Evolutionary conservation across 495 filamentous ascomycete species (phyloP).

Genomic region (Penicillium angulare): DNA sequence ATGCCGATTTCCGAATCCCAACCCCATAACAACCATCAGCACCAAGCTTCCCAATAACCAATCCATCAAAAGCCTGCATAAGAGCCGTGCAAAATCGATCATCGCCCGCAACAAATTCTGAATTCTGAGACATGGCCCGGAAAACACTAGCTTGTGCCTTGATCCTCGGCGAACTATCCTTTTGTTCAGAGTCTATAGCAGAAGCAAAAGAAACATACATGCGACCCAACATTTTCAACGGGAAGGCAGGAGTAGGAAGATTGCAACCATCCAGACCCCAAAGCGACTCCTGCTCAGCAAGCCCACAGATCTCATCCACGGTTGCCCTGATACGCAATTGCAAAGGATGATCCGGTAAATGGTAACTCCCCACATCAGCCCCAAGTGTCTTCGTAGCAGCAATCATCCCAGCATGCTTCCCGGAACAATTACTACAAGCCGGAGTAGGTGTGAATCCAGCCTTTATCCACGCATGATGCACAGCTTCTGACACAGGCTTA

Average conservation of each 20-base stretch:
- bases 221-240: slow-evolving; percentile 19
- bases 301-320: slow-evolving; percentile 27
- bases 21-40: slow-evolving; percentile 42
- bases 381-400: slow-evolving; percentile 33
- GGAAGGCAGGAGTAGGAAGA: slow-evolving; percentile 35
- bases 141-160: slow-evolving; percentile 25
- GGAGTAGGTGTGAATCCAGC: slow-evolving; percentile 29
- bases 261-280: slow-evolving; percentile 44
- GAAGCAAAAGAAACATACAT: slow-evolving; percentile 32
- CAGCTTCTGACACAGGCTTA: slow-evolving; percentile 25
- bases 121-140: slow-evolving; percentile 31
- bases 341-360: slow-evolving; percentile 27
- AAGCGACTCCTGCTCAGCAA: slow-evolving; percentile 10
- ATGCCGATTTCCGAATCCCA: slow-evolving; percentile 27
- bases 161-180: neutral
- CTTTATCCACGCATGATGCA: slow-evolving; percentile 38
- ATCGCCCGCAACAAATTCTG: slow-evolving; percentile 36
- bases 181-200: slow-evolving; percentile 8
- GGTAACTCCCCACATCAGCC: slow-evolving; percentile 25
- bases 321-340: slow-evolving; percentile 27
- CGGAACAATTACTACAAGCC: slow-evolving; percentile 39
- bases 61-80: slow-evolving; percentile 26
- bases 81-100: slow-evolving; percentile 38
- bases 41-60: slow-evolving; percentile 36
- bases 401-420: slow-evolving; percentile 43